phyloP scores from a whole-genome alignment of 768 basidiomycete species.

The Lactifluus echinatus region DNA sequence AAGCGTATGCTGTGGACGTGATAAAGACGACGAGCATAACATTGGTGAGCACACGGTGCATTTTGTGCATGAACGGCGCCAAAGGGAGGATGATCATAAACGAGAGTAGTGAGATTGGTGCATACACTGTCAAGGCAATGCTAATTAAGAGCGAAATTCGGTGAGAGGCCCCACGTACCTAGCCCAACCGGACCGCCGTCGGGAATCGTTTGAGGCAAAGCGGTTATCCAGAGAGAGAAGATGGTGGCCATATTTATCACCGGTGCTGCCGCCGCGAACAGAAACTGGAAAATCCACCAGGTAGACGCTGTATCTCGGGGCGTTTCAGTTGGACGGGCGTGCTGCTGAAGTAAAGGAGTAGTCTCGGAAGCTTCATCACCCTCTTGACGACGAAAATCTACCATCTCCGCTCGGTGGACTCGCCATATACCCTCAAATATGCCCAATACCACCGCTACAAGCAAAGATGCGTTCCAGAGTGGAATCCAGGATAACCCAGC shows the following conservation, averaged over 20 bases:
- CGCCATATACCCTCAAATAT: constrained; percentile 30
- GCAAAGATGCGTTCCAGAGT: constrained; percentile 42
- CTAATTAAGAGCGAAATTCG: background rate
- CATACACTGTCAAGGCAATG: constrained; percentile 39
- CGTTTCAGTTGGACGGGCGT: background rate
- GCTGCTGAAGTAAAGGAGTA: constrained; percentile 14
- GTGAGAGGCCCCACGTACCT: constrained; percentile 33
- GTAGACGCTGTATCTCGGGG: constrained; percentile 26
- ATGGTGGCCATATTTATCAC: constrained; percentile 44
- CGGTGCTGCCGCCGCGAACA: constrained; percentile 46
- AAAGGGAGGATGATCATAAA: constrained; percentile 49
- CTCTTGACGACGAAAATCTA: constrained; percentile 5
- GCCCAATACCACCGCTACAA: constrained; percentile 34
- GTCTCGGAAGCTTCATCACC: constrained; percentile 12
- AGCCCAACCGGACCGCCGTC: constrained; percentile 47
- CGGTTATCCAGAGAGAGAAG: constrained; percentile 33
- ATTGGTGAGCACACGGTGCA: constrained; percentile 33
- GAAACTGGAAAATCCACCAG: constrained; percentile 54
- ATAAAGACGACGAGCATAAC: constrained; percentile 34
- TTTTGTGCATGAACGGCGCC: constrained; percentile 53
- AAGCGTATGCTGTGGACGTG: constrained; percentile 33
- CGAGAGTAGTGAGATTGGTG: constrained; percentile 35
- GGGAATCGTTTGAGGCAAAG: constrained; percentile 47
- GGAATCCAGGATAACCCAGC: constrained; percentile 52
- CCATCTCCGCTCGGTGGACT: constrained; percentile 13